phyloP scores from a whole-genome alignment of 2,329 filamentous ascomycete species.

The Thermomyces lanuginosus region DNA sequence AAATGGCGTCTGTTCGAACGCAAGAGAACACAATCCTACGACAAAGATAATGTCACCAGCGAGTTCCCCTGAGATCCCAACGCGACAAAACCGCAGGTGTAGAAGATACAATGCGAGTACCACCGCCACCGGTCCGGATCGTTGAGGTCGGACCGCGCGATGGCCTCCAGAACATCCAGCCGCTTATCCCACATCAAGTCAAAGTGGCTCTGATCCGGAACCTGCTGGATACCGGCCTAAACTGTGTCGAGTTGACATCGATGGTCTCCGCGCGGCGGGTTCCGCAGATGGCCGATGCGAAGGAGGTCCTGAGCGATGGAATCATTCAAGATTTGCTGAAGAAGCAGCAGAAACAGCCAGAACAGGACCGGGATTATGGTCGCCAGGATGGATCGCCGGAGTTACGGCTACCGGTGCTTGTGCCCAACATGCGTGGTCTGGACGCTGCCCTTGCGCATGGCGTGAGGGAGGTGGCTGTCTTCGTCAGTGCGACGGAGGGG shows the following conservation, averaged over 20 bases:
- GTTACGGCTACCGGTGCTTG: conserved; percentile 22
- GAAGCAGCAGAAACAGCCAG: not conserved
- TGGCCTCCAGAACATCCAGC: conserved; percentile 75
- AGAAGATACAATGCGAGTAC: too few species aligned
- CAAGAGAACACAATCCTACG: too few species aligned
- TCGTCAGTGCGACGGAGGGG: conserved; percentile 26
- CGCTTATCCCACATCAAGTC: conserved; percentile 49
- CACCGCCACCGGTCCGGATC: too few species aligned
- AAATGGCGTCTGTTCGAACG: too few species aligned
- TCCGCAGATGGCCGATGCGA: conserved; percentile 46
- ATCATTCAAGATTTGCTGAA: conserved; percentile 38
- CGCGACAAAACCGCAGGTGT: too few species aligned
- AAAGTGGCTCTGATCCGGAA: conserved; percentile 62
- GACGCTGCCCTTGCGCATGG: conserved; percentile 40
- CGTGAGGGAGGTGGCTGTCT: conserved; percentile 26
- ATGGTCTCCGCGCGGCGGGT: conserved; percentile 77
- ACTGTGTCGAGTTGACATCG: conserved; percentile 62
- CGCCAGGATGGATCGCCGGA: conserved; percentile 1
- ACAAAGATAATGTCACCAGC: too few species aligned
- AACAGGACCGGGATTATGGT: too few species aligned
- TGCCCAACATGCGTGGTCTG: conserved; percentile 27
- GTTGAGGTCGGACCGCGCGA: conserved; percentile 75
- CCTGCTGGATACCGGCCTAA: conserved; percentile 51
- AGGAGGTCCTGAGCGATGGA: conserved; percentile 9
- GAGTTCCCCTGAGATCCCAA: too few species aligned